A percentile compares a stretch with the other conserved stretches of the same genome.
phyloP scores from a whole-genome alignment of 2,329 filamentous ascomycete genomes.

The Aspergillus arachidicola region DNA sequence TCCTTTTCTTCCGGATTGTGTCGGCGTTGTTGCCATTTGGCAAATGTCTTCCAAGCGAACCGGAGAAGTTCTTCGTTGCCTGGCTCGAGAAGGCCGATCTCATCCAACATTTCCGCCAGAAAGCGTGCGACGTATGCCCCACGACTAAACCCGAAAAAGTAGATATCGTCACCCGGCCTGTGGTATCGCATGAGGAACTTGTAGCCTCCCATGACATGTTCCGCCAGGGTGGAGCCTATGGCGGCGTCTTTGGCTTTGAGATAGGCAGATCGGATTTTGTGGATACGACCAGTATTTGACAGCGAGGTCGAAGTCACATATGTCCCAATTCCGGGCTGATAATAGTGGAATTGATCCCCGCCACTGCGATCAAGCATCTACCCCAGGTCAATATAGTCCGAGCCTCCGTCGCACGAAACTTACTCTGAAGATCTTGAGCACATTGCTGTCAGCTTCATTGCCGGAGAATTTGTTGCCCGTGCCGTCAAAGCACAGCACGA shows the following conservation, averaged over 20 bases:
- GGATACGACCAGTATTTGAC: constrained; percentile 31
- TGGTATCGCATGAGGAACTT: constrained; percentile 78
- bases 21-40: constrained; percentile 44
- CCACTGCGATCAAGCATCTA: constrained; percentile 46
- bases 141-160: constrained; percentile 73
- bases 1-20: constrained; percentile 28
- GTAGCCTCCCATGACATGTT: constrained; percentile 83
- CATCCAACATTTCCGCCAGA: constrained; percentile 81
- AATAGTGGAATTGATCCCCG: constrained; percentile 45
- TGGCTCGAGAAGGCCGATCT: constrained; percentile 75
- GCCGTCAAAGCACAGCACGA: constrained; percentile 49
- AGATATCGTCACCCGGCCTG: constrained; percentile 61
- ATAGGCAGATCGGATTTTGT: constrained; percentile 57
- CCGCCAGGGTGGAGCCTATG: constrained; percentile 76
- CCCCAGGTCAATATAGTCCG: neutral
- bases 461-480: constrained; percentile 49
- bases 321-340: constrained; percentile 49
- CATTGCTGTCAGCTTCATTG: constrained; percentile 50
- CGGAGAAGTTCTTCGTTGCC: constrained; percentile 84
- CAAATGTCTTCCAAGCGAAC: constrained; percentile 72
- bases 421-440: constrained; percentile 50
- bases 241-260: constrained; percentile 64
- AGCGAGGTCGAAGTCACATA: constrained; percentile 44
- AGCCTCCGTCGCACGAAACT: constrained; percentile 10
- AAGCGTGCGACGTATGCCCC: constrained; percentile 75